Percentiles rank a stretch among this genome's conserved stretches.
Evolutionary conservation across 2,329 filamentous ascomycete genomes (phyloP).

Genomic region (Fulvia fulva): DNA sequence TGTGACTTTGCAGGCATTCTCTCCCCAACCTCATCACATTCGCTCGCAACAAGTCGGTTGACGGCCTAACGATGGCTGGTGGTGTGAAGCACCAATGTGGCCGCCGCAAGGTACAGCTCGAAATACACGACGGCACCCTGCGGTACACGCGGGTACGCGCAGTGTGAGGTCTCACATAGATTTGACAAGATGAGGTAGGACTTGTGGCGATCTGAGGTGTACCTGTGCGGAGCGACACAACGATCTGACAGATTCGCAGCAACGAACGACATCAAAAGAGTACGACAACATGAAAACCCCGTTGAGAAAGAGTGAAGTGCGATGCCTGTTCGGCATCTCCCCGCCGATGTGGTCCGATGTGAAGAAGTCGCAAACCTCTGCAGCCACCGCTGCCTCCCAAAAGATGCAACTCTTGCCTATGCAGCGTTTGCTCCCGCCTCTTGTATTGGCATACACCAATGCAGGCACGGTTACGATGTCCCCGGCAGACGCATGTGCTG

Average conservation of each 20-base stretch:
- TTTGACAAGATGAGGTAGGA: not conserved
- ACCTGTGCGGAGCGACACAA: not conserved
- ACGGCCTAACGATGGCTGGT: conserved; percentile 1
- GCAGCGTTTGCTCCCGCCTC: not conserved
- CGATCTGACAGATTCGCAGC: not conserved
- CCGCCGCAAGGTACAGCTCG: not conserved
- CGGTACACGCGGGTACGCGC: not conserved
- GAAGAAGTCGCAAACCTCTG: not conserved
- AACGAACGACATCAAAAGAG: not conserved
- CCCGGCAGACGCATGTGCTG: not conserved
- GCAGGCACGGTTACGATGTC: not conserved
- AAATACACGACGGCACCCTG: not conserved
- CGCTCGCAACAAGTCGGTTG: no score
- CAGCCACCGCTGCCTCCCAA: not conserved
- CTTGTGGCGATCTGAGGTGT: not conserved
- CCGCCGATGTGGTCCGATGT: not conserved
- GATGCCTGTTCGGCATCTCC: not conserved
- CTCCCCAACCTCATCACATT: conserved; percentile 3
- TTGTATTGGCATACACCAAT: not conserved
- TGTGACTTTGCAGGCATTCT: conserved; percentile 2
- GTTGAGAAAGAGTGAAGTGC: not conserved
- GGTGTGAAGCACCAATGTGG: conserved; percentile 1
- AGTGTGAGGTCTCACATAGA: not conserved
- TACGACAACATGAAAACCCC: not conserved
- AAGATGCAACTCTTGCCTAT: not conserved